phyloP scores from a whole-genome alignment of 2,329 filamentous ascomycete genomes.

The Stachybotrys echinatus region DNA sequence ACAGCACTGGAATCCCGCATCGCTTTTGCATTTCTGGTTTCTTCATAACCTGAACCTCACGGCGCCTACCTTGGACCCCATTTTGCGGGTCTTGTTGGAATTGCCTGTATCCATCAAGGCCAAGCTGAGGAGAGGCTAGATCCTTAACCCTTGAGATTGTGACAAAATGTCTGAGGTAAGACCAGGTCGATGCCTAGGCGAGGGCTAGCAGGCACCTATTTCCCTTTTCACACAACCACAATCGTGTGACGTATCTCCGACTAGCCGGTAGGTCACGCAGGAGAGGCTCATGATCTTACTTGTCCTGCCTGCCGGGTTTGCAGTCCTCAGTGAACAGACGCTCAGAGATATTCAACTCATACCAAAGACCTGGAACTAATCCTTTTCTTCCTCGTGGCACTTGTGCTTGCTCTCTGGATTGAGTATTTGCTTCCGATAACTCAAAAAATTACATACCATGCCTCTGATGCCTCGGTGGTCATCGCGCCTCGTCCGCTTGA shows the following conservation, averaged over 20 bases:
- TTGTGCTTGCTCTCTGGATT: too few species aligned
- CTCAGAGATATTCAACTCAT: too few species aligned
- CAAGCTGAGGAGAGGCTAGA: not conserved
- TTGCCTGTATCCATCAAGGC: not conserved
- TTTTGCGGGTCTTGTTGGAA: not conserved
- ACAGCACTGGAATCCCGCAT: not conserved
- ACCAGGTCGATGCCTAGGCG: too few species aligned
- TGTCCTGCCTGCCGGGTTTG: too few species aligned
- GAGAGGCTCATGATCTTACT: too few species aligned
- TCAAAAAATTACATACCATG: too few species aligned
- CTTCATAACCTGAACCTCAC: not conserved
- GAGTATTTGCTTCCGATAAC: too few species aligned
- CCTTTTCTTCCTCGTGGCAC: too few species aligned
- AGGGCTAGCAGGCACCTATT: not conserved
- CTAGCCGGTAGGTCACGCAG: too few species aligned
- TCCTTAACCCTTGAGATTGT: not conserved
- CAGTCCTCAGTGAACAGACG: too few species aligned
- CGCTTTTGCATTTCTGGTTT: not conserved
- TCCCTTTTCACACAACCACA: not conserved
- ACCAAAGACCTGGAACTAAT: too few species aligned
- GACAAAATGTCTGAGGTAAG: not conserved
- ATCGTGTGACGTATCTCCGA: not conserved
- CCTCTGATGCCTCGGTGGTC: constrained; percentile 19
- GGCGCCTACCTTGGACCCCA: not conserved
- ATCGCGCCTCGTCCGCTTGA: constrained; percentile 21